These are phyloP conservation scores for Conticribra weissflogii DNA, from an alignment of 108 stramenopile genomes.

Conservation along the genomic window DNA sequence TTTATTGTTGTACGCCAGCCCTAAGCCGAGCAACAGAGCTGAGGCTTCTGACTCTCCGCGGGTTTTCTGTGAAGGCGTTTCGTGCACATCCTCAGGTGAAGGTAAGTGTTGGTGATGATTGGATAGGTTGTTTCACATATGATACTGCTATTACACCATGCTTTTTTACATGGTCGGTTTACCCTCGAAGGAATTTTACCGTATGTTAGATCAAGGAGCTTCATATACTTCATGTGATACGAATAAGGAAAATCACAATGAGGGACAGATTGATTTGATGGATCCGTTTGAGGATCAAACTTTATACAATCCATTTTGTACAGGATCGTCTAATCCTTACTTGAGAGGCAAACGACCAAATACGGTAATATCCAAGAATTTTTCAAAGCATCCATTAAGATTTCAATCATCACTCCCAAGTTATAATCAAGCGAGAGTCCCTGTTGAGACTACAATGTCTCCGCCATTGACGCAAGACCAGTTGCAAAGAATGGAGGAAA, in stretches of 20 bases:
- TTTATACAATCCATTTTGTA: neutral
- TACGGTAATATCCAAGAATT: no score
- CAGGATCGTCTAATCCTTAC: constrained; percentile 19
- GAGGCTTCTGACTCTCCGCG: constrained; percentile 56
- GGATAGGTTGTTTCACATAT: neutral
- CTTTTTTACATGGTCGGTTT: neutral
- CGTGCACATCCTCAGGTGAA: constrained; percentile 56
- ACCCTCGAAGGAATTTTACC: constrained; percentile 14
- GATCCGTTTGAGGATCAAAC: constrained; percentile 18
- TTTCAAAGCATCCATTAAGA: no score
- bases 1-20: no score
- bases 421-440: no score
- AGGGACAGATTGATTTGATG: neutral
- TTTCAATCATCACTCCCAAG: no score
- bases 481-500: constrained; percentile 44
- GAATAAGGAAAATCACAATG: constrained; percentile 21
- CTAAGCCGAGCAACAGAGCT: constrained; percentile 77
- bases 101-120: constrained; percentile 16
- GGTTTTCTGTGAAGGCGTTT: constrained; percentile 57
- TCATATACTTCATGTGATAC: no score
- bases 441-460: constrained; percentile 9
- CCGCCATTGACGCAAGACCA: constrained; percentile 50
- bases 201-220: constrained; percentile 10
- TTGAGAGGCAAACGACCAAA: neutral
- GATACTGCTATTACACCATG: neutral